Evolutionary conservation across 2,329 filamentous ascomycete genomes (phyloP), one percentile per base, ranked within the genome.

Genomic region (Colletotrichum musae): DNA sequence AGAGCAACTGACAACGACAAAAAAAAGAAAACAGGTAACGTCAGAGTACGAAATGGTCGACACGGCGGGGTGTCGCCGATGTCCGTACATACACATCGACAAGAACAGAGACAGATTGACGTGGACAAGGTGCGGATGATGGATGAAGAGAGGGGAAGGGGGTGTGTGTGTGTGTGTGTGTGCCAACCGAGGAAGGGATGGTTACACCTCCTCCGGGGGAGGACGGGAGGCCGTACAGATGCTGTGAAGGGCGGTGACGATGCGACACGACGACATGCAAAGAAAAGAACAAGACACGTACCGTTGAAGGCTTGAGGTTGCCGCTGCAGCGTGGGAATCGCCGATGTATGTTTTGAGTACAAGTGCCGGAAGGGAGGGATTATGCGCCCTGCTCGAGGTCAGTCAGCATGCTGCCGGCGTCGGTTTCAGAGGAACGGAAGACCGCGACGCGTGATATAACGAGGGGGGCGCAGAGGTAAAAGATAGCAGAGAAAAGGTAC

Each of bases 51-150:
- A 54, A 36, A 56, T 18, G 36, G 56, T 57, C 32, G 56, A 56
- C 13, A 32, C 48, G 21, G 32, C 50, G 62, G 54, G 21, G 54
- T 56, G 54, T 50, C 66, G 66, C 61, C 41, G 56, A 47, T 43
- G 62, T 28, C 51, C 66, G 50, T 45, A 52, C 43, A 18, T 43
- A 43, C 39, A 52, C 43, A 18, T 43, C 32, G 51, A 69, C 36
- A 60, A n/a, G 53, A 68, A 48, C 41, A 63, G 52, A 64, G 62
- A 69, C 62, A 66, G 26, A 57, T 60, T 66, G 66, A 69, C 62
- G 66, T 69, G 62, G 62, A 61, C 66, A 52, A 21, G 26, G 21
- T 36, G 32, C 21, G 24, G 21, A 50, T 45, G 21, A 50, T 45
- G 48, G 26, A 62, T 28, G 48, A 45, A 61, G 36, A 51, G 66